phyloP scores from a whole-genome alignment of 108 stramenopile genomes.

The Cylindrotheca closterium region DNA sequence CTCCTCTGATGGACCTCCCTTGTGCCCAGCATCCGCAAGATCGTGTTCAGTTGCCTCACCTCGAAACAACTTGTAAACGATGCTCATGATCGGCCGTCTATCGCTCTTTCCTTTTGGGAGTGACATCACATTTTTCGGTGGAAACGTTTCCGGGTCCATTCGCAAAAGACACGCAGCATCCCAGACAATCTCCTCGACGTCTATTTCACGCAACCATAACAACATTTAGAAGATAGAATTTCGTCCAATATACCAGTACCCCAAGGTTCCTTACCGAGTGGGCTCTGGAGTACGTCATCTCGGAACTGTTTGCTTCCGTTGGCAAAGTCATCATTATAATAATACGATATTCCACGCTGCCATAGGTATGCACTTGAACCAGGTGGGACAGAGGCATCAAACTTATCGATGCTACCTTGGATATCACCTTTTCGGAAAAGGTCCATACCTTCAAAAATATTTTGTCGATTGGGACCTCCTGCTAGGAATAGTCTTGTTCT shows the following conservation, averaged over 20 bases:
- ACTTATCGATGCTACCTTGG: constrained; percentile 37
- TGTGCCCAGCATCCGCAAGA: constrained; percentile 52
- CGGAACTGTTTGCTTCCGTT: constrained; percentile 36
- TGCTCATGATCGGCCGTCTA: constrained; percentile 65
- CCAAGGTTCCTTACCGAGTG: too few relatives aligned
- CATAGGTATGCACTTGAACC: constrained; percentile 54
- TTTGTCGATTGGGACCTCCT: too few relatives aligned
- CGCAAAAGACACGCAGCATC: constrained; percentile 66
- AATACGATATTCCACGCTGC: constrained; percentile 74
- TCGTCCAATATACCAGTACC: too few relatives aligned
- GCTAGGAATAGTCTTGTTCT: too few relatives aligned
- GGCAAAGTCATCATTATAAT: constrained; percentile 60
- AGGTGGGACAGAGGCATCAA: constrained; percentile 29
- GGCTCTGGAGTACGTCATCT: constrained; percentile 23
- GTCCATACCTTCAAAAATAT: constrained; percentile 57
- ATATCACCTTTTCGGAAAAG: constrained; percentile 52
- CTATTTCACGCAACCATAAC: too few relatives aligned
- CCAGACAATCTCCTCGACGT: constrained; percentile 86
- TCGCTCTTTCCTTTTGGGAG: constrained; percentile 60
- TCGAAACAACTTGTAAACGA: constrained; percentile 60
- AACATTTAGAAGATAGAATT: too few relatives aligned
- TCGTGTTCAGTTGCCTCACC: constrained; percentile 66
- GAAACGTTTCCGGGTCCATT: constrained; percentile 32
- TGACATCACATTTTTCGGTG: constrained; percentile 38
- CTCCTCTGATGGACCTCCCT: constrained; percentile 50